phyloP scores from a whole-genome alignment of 1,284 basidiomycete genomes.

The Xanthoconium separans region DNA sequence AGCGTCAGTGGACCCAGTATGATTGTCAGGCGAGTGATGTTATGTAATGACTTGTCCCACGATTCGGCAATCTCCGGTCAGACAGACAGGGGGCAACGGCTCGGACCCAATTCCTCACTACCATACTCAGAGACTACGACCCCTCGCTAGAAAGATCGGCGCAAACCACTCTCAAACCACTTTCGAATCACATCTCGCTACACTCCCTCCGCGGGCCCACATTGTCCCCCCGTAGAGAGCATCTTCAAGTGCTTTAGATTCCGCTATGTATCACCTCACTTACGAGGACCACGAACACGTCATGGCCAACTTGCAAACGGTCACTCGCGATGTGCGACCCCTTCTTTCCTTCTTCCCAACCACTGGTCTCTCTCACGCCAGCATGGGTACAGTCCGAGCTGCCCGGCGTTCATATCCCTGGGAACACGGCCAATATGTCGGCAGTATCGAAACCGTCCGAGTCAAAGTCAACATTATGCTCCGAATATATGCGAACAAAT shows the following conservation, averaged over 20 bases:
- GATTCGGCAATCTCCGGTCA: no score
- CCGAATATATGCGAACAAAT: slow-evolving; percentile 95
- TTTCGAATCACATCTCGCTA: slow-evolving; percentile 87
- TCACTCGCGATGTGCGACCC: slow-evolving; percentile 85
- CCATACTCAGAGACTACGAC: no score
- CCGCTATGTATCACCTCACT: slow-evolving; percentile 87
- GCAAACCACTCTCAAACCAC: slow-evolving; percentile 86
- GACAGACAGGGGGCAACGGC: no score
- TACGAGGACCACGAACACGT: slow-evolving; percentile 97
- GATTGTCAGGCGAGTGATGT: no score
- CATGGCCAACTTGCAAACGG: slow-evolving; percentile 97
- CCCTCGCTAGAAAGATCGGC: no score
- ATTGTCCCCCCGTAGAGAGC: slow-evolving; percentile 84
- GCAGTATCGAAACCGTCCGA: slow-evolving; percentile 96
- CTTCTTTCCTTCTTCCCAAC: not conserved
- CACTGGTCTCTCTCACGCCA: slow-evolving; percentile 30
- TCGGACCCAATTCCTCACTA: no score
- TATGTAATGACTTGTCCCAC: no score
- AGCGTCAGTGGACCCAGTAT: no score
- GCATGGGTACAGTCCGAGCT: slow-evolving; percentile 98
- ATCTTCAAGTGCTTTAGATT: slow-evolving; percentile 83
- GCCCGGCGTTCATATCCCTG: slow-evolving; percentile 83
- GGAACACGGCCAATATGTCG: slow-evolving; percentile 93
- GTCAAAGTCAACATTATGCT: slow-evolving; percentile 98
- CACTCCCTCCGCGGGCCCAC: slow-evolving; percentile 95